Evolutionary conservation across 495 filamentous ascomycete genomes (phyloP), one percentile per base, ranked within the genome.

Genomic region (Xylaria curta): DNA sequence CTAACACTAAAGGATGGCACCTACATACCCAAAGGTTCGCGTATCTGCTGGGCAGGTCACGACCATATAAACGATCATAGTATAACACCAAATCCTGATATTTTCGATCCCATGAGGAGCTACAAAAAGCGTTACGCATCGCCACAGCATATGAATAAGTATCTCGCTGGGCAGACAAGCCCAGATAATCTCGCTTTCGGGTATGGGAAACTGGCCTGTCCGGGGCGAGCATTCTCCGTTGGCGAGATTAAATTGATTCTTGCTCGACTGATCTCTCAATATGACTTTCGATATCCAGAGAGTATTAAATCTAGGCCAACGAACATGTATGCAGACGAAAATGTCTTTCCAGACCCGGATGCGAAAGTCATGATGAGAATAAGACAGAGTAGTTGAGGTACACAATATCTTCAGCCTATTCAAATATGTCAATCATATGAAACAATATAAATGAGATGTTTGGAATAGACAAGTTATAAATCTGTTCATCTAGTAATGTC

Each of bases 171-270:
- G 4, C 65, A 78, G 17, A 33, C 53, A 15, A 47, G 54, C 13
- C 19, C 19, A 13, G 10, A 72, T 21, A 64, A 21, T 24, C 67
- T 80, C 6, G 49, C 69, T 36, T 81, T 80, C 54, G 78, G 79
- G 1, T 65, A 72, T 24, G 78, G 77, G 1, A 70, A 67, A 19
- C 38, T 51, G 13, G 71, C 76, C 1, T 81, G 78, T 36, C 78
- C 77, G 0, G 77, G 77, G 0, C 72, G 77, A 2, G 72, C 70
- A 36, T 74, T 79, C n/a, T 73, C 74, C 0, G 64, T 60, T 1
- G 26, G 17, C 5, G 62, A 66, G 42, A 51, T 77, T 64, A 81
- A 80, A 38, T 66, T 76, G 13, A 67, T 74, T 4, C 51, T 77
- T 5, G 68, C 66, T 19, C 68, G 76, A 9, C 33, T 72, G 44